A percentile compares a stretch with the other conserved stretches of the same genome.
phyloP scores from a whole-genome alignment of 768 basidiomycete species.

The Pleurotus sapidus region DNA sequence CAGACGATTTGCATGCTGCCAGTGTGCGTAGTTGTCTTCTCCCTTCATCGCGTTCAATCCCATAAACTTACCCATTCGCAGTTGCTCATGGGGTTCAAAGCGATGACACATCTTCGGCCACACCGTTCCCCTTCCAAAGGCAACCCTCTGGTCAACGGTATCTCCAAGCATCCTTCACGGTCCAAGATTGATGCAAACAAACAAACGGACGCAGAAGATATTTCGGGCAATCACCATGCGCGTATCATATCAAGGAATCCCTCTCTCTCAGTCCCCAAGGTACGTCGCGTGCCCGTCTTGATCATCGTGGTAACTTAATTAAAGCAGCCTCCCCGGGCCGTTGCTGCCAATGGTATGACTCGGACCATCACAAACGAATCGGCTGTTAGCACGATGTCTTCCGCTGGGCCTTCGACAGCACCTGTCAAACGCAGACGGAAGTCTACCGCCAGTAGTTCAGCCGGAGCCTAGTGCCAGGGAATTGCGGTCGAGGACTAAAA shows the following conservation, averaged over 20 bases:
- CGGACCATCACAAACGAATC: constrained; percentile 18
- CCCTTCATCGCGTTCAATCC: no score
- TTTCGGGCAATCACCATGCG: background rate
- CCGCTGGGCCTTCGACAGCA: constrained; percentile 31
- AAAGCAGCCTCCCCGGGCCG: no score
- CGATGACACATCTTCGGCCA: background rate
- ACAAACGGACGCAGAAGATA: constrained; percentile 26
- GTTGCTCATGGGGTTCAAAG: no score
- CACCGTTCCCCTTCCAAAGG: background rate
- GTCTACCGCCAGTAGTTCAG: constrained; percentile 21
- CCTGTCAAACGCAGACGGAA: constrained; percentile 37
- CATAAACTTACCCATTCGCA: background rate
- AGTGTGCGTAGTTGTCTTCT: constrained; percentile 37
- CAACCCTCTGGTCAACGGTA: background rate
- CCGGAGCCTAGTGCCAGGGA: constrained; percentile 38
- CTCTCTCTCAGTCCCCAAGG: background rate
- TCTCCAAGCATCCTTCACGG: background rate
- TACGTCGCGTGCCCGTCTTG: no score
- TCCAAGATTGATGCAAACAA: constrained; percentile 13
- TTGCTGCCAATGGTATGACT: constrained; percentile 9
- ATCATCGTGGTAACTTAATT: no score
- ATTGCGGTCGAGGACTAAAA: constrained; percentile 44
- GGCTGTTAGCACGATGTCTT: constrained; percentile 9
- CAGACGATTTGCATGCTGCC: constrained; percentile 56
- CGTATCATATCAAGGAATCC: background rate